A percentile compares a stretch with the other conserved stretches of the same genome.
These are phyloP conservation scores for Priceomyces fermenticarens DNA, from an alignment of 805 yeast genomes.

Conservation along the genomic window DNA sequence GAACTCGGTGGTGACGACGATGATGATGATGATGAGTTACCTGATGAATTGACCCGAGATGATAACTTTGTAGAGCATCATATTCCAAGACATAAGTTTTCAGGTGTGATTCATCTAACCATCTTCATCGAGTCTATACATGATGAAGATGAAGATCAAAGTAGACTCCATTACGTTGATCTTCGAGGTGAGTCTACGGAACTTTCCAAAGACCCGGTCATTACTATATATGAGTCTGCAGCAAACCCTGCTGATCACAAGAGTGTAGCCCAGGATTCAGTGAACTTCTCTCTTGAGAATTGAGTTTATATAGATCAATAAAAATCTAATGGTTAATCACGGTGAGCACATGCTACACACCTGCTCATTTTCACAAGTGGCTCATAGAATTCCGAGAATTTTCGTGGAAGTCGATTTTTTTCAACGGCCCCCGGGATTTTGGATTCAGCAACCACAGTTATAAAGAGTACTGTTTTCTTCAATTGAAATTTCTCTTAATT, in stretches of 20 bases:
- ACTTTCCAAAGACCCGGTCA: conserved; percentile 63
- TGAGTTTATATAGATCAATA: not conserved
- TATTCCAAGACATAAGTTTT: conserved; percentile 70
- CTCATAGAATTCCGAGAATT: conserved; percentile 5
- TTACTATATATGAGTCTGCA: conserved; percentile 82
- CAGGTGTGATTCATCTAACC: conserved; percentile 65
- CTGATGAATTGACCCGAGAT: conserved; percentile 29
- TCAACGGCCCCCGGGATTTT: not conserved
- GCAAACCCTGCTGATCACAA: conserved; percentile 91
- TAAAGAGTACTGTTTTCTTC: no score
- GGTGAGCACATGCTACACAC: no score
- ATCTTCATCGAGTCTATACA: conserved; percentile 64
- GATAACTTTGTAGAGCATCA: conserved; percentile 74
- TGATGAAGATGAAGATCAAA: conserved; percentile 51
- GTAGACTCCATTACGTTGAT: conserved; percentile 67
- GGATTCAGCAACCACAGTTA: not conserved
- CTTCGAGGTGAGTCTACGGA: conserved; percentile 69
- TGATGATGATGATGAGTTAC: conserved; percentile 37
- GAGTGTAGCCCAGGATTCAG: conserved; percentile 16
- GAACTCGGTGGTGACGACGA: conserved; percentile 44
- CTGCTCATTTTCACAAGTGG: not conserved
- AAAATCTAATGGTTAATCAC: no score
- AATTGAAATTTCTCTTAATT: no score
- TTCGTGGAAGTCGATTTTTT: not conserved
- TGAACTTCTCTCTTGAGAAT: conserved; percentile 9